Evolutionary conservation across 2,329 filamentous ascomycete genomes (phyloP), one percentile per base, ranked within the genome.

Genomic region (Penicillium sp.): DNA sequence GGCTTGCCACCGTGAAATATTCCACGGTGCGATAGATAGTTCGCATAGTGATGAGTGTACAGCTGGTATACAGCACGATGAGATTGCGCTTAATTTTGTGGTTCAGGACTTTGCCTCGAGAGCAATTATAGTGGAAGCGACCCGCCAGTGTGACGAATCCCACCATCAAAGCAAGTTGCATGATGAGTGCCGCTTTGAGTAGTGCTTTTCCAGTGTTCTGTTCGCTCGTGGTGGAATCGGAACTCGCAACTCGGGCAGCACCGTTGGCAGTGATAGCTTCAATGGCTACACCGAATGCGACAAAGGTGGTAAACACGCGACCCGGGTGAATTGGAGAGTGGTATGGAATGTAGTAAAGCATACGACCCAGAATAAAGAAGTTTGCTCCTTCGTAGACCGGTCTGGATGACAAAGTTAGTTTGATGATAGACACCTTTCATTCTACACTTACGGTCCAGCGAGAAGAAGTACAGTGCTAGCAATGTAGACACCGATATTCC

Each of bases 381-480:
- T 81, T 79, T 38, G 75, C 70, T 2, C 77, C 67, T 35, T 78
- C 76, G 27, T 80, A 73, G 3, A 82, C 64, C 0, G 80, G 79
- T 2, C 75, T 76, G 32, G 9, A 9, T 20, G 15, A 17, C 14
- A 31, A 27, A n/a, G 11, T 30, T 8, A 22, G 26, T 6, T 8
- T 16, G 12, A 23, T 9, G 32, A n/a, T 4, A 6, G 14, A 28
- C 14, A 16, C 13, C 11, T 30, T 29, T 20, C n/a, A n/a, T n/a
- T n/a, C n/a, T n/a, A n/a, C 7, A 52, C 54, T 45, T 49, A 63
- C 31, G 66, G 70, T 34, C 23, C 61, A 51, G 60, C 58, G 39
- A 60, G 62, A 26, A 61, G 59, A 6, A 68, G 50, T 22, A 64
- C 59, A 23, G 61, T 53, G 47, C 70, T 74, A 3, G 68, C 28